Conservation (phyloP, 495 filamentous ascomycete species). For the Filosporella fistucella region DNA sequence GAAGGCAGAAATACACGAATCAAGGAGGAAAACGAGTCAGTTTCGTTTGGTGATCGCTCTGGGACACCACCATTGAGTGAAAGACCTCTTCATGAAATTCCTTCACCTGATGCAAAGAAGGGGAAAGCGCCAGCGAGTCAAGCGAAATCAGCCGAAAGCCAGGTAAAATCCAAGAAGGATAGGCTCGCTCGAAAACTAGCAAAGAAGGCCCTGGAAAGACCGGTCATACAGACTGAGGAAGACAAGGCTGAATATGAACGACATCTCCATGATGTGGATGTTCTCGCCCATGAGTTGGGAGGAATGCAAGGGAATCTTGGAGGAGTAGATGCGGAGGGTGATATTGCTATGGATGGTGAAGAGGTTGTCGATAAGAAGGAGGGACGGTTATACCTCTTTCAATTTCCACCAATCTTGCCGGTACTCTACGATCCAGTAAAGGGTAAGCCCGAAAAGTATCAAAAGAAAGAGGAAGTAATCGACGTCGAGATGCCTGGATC, state of each 20-base stretch:
- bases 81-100: neutral
- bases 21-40: constrained; percentile 12
- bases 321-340: constrained; percentile 23
- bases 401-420: constrained; percentile 58
- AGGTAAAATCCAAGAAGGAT: constrained; percentile 15
- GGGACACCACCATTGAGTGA: neutral
- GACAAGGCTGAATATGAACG: constrained; percentile 34
- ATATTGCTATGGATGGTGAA: constrained; percentile 26
- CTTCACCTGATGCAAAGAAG: constrained; percentile 1
- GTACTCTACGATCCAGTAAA: constrained; percentile 31
- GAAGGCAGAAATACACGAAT: constrained; percentile 17
- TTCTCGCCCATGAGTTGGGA: constrained; percentile 32
- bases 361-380: constrained; percentile 29
- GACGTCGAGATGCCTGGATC: constrained; percentile 19
- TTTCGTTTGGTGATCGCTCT: constrained; percentile 8
- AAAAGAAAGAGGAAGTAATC: constrained; percentile 22
- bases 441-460: constrained; percentile 13
- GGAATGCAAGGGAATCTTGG: constrained; percentile 8
- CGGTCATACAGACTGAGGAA: constrained; percentile 35
- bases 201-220: constrained; percentile 22
- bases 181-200: constrained; percentile 21
- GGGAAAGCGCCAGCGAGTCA: neutral
- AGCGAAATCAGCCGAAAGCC: neutral
- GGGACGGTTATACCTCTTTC: constrained; percentile 58
- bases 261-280: constrained; percentile 25